Evolutionary conservation across 495 filamentous ascomycete genomes (phyloP).

Genomic region (Penicillium ochrochloron): DNA sequence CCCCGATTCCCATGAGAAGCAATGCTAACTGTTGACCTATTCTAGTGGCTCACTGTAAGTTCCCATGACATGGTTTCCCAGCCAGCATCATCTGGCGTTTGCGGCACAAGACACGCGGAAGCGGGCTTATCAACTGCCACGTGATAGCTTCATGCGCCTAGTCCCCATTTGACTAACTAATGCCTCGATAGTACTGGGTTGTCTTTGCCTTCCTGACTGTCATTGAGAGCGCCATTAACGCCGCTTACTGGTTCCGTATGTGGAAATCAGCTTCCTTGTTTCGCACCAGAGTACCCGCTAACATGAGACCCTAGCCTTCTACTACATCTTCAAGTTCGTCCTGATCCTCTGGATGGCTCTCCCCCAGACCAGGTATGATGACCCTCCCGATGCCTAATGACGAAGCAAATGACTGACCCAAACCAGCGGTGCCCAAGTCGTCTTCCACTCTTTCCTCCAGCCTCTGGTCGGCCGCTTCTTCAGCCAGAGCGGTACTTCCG

Average conservation of each 20-base stretch:
- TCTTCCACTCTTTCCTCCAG: slow-evolving; percentile 95
- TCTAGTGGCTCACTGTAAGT: slow-evolving; percentile 71
- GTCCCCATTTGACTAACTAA: slow-evolving; percentile 19
- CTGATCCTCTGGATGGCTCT: slow-evolving; percentile 97
- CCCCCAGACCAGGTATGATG: slow-evolving; percentile 83
- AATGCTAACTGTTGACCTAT: slow-evolving; percentile 21
- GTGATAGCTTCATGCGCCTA: slow-evolving; percentile 26
- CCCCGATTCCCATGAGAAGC: neutral
- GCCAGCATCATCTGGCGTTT: slow-evolving; percentile 13
- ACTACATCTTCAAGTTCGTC: slow-evolving; percentile 99
- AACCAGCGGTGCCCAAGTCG: slow-evolving; percentile 84
- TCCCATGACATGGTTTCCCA: slow-evolving; percentile 28
- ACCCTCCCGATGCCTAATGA: neutral
- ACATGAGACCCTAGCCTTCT: slow-evolving; percentile 68
- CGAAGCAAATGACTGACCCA: slow-evolving; percentile 28
- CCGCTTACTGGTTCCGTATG: slow-evolving; percentile 97
- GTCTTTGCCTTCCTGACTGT: slow-evolving; percentile 93
- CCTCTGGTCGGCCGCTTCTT: slow-evolving; percentile 93
- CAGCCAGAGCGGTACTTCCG: slow-evolving; percentile 73
- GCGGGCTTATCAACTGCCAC: slow-evolving; percentile 26
- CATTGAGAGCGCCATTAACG: slow-evolving; percentile 87
- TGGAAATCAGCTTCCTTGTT: slow-evolving; percentile 16
- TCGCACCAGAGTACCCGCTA: slow-evolving; percentile 9
- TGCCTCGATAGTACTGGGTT: slow-evolving; percentile 83
- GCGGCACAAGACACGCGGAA: slow-evolving; percentile 20